A percentile compares a stretch with the other conserved stretches of the same genome.
Evolutionary conservation across 805 yeast species (phyloP).

Genomic region (Starmerella sp.): DNA sequence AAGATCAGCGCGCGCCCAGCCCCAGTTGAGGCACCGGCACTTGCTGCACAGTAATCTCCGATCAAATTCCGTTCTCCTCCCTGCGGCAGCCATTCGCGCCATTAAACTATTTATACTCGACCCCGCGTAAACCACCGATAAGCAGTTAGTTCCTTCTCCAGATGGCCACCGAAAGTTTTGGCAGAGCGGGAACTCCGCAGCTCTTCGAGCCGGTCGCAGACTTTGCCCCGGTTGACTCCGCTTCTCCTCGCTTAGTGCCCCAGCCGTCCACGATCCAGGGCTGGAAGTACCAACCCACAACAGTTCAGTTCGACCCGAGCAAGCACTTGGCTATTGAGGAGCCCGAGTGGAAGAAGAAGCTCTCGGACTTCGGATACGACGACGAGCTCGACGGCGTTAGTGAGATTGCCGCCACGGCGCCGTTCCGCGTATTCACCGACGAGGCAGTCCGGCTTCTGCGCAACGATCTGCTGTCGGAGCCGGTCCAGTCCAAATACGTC

Average conservation of each 20-base stretch:
- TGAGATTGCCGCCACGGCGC: conserved; percentile 46
- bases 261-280: not conserved
- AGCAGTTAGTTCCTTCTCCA: not conserved
- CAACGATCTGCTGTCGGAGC: conserved; percentile 38
- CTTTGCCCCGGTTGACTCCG: not conserved
- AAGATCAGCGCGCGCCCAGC: not conserved
- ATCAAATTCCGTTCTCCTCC: not conserved
- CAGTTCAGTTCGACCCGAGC: conserved; percentile 29
- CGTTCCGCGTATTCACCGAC: conserved; percentile 50
- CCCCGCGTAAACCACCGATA: too few species aligned
- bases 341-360: conserved; percentile 30
- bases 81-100: too few species aligned
- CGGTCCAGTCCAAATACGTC: conserved; percentile 29
- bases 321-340: conserved; percentile 30
- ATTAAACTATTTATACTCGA: not conserved
- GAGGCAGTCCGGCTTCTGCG: conserved; percentile 51
- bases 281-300: conserved; percentile 14
- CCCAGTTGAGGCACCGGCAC: not conserved
- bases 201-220: conserved; percentile 2
- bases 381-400: conserved; percentile 39
- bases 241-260: not conserved
- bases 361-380: conserved; percentile 41
- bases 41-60: not conserved
- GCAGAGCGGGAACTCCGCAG: not conserved
- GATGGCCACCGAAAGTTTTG: not conserved